phyloP scores from a whole-genome alignment of 345 rosid genomes.

The rapeseed (Brassica napus) region DNA sequence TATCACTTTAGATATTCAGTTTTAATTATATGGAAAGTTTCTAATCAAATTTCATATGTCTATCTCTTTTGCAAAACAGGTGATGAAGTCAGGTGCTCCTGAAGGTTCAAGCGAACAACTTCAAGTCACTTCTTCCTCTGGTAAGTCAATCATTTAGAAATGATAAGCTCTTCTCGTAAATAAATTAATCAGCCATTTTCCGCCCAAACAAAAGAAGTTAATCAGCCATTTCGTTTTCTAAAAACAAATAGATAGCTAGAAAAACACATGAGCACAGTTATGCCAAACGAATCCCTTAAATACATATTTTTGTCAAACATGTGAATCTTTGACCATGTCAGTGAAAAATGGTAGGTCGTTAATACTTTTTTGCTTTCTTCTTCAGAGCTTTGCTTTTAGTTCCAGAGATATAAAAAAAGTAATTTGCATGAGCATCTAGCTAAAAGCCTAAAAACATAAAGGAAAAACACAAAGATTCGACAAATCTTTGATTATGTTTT shows the following conservation, averaged over 20 bases:
- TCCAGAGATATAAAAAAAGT: not conserved
- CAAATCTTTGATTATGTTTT: not conserved
- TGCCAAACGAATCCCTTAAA: not conserved
- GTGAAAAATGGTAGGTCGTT: not conserved
- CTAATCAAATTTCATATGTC: not conserved
- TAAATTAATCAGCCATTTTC: too few relatives aligned
- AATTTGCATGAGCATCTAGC: conserved; percentile 10
- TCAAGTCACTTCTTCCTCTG: not conserved
- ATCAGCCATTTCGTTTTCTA: not conserved
- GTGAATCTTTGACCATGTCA: conserved; percentile 1
- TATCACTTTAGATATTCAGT: not conserved
- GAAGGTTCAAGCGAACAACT: not conserved
- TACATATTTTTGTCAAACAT: not conserved
- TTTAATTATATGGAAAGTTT: not conserved
- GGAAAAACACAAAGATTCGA: not conserved
- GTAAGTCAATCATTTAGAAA: not conserved
- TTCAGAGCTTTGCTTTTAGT: not conserved
- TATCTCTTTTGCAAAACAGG: conserved; percentile 14
- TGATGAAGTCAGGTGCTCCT: not conserved
- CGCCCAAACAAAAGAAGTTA: too few relatives aligned
- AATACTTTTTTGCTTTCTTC: not conserved
- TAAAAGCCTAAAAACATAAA: not conserved
- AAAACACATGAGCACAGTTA: not conserved
- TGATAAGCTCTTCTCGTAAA: not conserved
- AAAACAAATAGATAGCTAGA: too few relatives aligned